Conservation (phyloP, 768 basidiomycete genomes). For the Nidula microcarpa region DNA sequence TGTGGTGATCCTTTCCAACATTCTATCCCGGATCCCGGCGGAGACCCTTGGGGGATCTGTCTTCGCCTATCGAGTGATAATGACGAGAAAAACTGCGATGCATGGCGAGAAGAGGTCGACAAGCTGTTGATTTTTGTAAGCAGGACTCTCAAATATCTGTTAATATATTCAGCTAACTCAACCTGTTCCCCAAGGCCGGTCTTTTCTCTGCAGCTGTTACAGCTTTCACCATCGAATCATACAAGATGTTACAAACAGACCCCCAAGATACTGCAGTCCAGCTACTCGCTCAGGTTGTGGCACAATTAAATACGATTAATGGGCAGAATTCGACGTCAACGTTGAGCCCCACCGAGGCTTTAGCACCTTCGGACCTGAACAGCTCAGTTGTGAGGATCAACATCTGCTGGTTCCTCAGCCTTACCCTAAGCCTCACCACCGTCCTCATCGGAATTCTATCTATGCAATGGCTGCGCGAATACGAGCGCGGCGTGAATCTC, state of each 20-base stretch:
- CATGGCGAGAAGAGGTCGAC: constrained; percentile 4
- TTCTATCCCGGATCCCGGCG: not conserved
- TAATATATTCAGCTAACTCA: not conserved
- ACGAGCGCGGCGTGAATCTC: constrained; percentile 4
- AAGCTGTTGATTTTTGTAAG: constrained; percentile 6
- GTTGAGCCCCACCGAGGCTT: not conserved
- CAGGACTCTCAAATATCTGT: not conserved
- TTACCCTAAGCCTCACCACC: constrained; percentile 11
- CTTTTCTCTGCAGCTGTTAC: constrained; percentile 3
- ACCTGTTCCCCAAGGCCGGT: not conserved
- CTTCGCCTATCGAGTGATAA: not conserved
- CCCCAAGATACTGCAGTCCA: not conserved
- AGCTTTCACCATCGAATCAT: not conserved
- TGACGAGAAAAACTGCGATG: constrained; percentile 3
- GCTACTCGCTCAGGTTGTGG: not conserved
- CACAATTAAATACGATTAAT: not conserved
- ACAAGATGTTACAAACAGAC: not conserved
- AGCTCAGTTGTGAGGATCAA: constrained; percentile 9
- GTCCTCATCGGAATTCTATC: constrained; percentile 13
- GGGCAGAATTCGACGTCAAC: not conserved
- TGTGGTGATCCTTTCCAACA: not conserved
- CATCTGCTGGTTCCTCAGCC: constrained; percentile 12
- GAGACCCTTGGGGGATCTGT: constrained; percentile 1
- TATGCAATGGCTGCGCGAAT: constrained; percentile 15
- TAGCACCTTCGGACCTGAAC: not conserved